Evolutionary conservation across 2,329 filamentous ascomycete species (phyloP), one percentile per base, ranked within the genome.

Genomic region (Diaporthe destruens): DNA sequence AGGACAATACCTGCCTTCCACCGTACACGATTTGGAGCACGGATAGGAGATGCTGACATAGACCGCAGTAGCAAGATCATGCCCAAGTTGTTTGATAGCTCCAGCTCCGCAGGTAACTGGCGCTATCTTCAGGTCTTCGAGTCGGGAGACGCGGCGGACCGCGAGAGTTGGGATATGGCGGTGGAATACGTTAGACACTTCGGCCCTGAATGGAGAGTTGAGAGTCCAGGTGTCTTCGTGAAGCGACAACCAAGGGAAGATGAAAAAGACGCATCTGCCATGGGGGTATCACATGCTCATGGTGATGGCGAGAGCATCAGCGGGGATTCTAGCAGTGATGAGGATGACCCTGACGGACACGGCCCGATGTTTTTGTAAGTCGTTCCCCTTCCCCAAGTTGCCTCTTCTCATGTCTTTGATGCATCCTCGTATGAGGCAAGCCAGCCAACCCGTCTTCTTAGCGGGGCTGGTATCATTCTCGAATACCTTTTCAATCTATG

Each of bases 81-180:
- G 76, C 80, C 78, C 20, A 77, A 83, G 71, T 74, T 87, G 49
- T 79, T 84, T n/a, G 77, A 79, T 51, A 77, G 73, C 20, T 75
- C 74, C 16, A 55, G 56, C 34, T 56, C 57, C 0, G 49, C 42
- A 57, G 71, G 59, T 14, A 84, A 84, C 72, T 88, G 85, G 83
- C 75, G 76, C n/a, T 76, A 78, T n/a, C 78, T 89, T 14, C 80
- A 79, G 25, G 80, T 83, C 6, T 87, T 89, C 68, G 86, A 88
- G 77, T 86, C 82, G 55, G 87, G 86, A 34, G 87, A 89, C 73
- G 79, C 81, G 0, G 82, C 82, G 0, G 84, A 87, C 72, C 78
- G 77, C 49, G 84, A 85, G 69, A 82, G 82, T 3, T 88, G 87
- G 87, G 79, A 82, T 0, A 81, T 85, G 81, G 82, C 82, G 0